Evolutionary conservation across 352 stramenopile genomes (phyloP), one percentile per base, ranked within the genome.

Genomic region (Phytopythium delawarense): DNA sequence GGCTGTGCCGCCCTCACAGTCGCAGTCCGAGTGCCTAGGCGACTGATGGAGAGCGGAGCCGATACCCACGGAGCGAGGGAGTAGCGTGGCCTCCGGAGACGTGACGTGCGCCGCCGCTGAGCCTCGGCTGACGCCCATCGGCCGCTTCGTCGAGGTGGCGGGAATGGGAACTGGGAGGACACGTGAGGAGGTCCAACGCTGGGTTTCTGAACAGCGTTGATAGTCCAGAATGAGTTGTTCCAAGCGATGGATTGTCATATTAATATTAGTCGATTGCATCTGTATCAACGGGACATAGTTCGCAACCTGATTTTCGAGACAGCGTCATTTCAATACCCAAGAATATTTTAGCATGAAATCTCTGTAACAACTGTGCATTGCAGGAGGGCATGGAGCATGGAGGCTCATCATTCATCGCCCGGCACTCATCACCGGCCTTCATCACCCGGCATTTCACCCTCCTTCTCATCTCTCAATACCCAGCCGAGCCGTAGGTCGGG

Each of bases 401-500:
- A 32, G 25, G 28, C 28, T 32, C 28, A 7, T 32, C 28, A 32
- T 40, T 15, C 8, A 2, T 40, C 35, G 16, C 12, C 12, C 35
- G 35, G 35, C 35, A 32, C 0, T 32, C 35, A 40, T 16, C 35
- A 40, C 34, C 25, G 2, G 25, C 25, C 1, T 28, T 28, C 1
- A 1, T 28, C 25, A 28, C 8, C 35, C 35, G 35, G 4, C 28
- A 32, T 32, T 7, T 7, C 1, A 40, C 9, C 6, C 4, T 21
- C 8, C 23, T 25, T 39, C 20, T n/a, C 30, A 30, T 13, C 50
- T 39, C 11, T 46, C 46, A 57, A 8, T 56, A 35, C 25, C 57
- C 57, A 25, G 45, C 23, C 21, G 57, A 35, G 45, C 57, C 57
- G 18, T 63, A 63, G 8, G 30, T 40, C 20, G 45, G n/a, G 15